phyloP scores from a whole-genome alignment of 306 rosid species.

The Argentina anserina region DNA sequence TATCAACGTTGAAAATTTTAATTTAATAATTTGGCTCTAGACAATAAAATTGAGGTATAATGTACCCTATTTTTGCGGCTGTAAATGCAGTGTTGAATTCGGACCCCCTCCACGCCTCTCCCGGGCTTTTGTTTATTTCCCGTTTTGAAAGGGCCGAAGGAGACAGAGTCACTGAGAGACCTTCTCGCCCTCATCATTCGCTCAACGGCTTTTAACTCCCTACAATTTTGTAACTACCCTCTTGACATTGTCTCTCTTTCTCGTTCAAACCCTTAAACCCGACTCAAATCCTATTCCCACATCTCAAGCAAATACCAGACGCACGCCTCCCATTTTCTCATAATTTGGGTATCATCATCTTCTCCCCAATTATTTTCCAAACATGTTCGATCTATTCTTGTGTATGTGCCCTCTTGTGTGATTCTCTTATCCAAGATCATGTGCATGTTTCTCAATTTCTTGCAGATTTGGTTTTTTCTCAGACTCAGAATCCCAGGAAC shows the following conservation, averaged over 20 bases:
- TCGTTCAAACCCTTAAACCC: not conserved
- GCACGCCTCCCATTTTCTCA: not conserved
- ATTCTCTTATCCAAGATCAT: not conserved
- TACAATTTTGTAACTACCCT: conserved; percentile 27
- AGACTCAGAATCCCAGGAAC: not conserved
- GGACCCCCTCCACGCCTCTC: conserved; percentile 25
- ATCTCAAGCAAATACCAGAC: not conserved
- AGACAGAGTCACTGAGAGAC: conserved; percentile 15
- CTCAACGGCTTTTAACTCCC: conserved; percentile 36
- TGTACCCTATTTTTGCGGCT: not conserved
- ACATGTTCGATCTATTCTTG: not conserved
- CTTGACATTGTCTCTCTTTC: conserved; percentile 29
- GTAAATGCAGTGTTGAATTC: not conserved
- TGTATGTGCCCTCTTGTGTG: not conserved
- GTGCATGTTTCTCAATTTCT: not conserved
- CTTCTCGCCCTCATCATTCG: conserved; percentile 33
- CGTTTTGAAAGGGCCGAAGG: conserved; percentile 37
- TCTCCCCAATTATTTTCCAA: not conserved
- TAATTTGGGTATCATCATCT: conserved; percentile 1
- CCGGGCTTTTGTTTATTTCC: conserved; percentile 15
- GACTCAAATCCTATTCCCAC: not conserved
- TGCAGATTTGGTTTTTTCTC: not conserved
- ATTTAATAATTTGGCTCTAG: too few species aligned
- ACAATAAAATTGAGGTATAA: not conserved
- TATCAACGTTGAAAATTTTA: too few species aligned